Conservation (phyloP, 1,284 basidiomycete species). For the Naganishia liquefaciens region DNA sequence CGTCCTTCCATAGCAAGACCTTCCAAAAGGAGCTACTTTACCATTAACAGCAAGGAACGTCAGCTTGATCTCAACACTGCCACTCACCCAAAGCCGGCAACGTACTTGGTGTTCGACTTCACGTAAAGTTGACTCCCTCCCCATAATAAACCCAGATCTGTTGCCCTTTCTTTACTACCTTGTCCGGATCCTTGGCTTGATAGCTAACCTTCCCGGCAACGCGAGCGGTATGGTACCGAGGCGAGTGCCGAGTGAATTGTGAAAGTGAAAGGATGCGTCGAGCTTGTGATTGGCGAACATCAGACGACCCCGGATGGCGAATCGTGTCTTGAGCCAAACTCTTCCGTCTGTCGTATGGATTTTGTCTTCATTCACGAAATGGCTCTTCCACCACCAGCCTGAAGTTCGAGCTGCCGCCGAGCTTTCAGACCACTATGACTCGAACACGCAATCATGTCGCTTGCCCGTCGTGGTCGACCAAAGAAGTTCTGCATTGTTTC, state of each 20-base stretch:
- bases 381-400: too few species aligned
- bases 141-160: constrained; percentile 12
- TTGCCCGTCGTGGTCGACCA: too few species aligned
- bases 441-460: too few species aligned
- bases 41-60: too few species aligned
- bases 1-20: too few species aligned
- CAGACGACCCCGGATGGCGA: constrained; percentile 4
- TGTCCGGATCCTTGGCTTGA: constrained; percentile 7
- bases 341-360: too few species aligned
- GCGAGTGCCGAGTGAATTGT: not conserved
- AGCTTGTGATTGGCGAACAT: constrained; percentile 9
- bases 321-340: constrained; percentile 4
- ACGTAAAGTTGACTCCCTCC: constrained; percentile 3
- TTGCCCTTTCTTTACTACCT: constrained; percentile 13
- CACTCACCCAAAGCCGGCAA: not conserved
- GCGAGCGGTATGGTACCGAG: constrained; percentile 9
- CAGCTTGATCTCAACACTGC: too few species aligned
- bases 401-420: too few species aligned
- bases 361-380: too few species aligned
- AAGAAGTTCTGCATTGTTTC: too few species aligned
- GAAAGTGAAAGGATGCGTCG: constrained; percentile 7
- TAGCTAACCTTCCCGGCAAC: constrained; percentile 7
- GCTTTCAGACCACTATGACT: too few species aligned
- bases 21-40: too few species aligned
- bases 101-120: constrained; percentile 5